A percentile compares a stretch with the other conserved stretches of the same genome.
Evolutionary conservation across 257 asterid genomes (phyloP).

Genomic region (Solanum bulbocastanum): DNA sequence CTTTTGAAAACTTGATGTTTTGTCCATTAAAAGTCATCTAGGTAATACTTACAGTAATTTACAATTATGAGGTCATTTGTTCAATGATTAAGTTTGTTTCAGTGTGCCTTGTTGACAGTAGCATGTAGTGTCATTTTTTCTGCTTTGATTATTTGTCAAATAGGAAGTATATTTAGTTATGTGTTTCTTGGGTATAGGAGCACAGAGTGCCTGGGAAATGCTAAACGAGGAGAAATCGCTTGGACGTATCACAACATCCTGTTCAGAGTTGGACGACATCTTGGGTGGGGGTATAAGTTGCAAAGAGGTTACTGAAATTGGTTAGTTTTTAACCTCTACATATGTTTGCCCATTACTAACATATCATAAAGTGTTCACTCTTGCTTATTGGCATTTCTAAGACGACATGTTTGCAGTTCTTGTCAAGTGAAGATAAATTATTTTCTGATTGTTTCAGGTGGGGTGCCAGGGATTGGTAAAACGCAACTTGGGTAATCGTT

Average conservation of each 20-base stretch:
- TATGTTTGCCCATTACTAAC: neutral
- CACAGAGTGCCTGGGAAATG: constrained; percentile 96
- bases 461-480: constrained; percentile 96
- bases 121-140: neutral
- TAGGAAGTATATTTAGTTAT: neutral
- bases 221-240: constrained; percentile 68
- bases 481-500: constrained; percentile 83
- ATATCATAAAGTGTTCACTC: neutral
- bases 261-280: constrained; percentile 72
- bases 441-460: constrained; percentile 48
- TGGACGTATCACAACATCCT: constrained; percentile 64
- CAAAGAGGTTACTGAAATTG: constrained; percentile 93
- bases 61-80: neutral
- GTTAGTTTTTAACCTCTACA: constrained; percentile 23
- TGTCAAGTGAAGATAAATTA: neutral
- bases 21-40: neutral
- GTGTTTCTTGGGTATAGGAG: constrained; percentile 33
- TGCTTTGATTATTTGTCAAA: neutral
- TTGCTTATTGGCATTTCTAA: neutral
- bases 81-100: neutral
- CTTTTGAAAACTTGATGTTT: neutral
- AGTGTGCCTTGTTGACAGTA: neutral
- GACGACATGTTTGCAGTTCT: neutral
- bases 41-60: neutral
- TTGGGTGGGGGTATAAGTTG: constrained; percentile 89